phyloP scores from a whole-genome alignment of 192 early-diverging fungal genomes.

The Dissophora globulifera region DNA sequence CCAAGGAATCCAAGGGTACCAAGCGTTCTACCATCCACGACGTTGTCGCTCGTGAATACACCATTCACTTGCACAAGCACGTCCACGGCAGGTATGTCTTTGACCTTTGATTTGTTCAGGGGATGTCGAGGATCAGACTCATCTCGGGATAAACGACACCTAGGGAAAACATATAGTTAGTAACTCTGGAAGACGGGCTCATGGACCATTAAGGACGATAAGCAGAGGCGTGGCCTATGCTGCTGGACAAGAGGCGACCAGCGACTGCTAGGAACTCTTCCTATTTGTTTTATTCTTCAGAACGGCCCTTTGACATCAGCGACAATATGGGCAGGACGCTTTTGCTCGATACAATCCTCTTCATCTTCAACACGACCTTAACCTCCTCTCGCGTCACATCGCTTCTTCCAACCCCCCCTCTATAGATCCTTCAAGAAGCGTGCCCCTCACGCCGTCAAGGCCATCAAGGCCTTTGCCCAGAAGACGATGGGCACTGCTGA shows the following conservation, averaged over 20 bases:
- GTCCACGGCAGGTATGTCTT: conserved; percentile 75
- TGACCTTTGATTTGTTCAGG: not conserved
- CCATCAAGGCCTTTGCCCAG: conserved; percentile 89
- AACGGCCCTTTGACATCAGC: too few relatives aligned
- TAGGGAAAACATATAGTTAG: too few relatives aligned
- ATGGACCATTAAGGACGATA: not conserved
- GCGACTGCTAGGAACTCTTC: not conserved
- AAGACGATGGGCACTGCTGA: conserved; percentile 96
- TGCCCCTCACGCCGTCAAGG: conserved; percentile 95
- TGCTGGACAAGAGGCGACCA: not conserved
- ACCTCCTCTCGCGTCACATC: not conserved
- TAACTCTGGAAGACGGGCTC: too few relatives aligned
- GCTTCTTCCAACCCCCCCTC: too few relatives aligned
- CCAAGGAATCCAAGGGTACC: conserved; percentile 77
- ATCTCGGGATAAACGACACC: not conserved
- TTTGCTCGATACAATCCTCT: too few relatives aligned
- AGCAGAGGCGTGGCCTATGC: too few relatives aligned
- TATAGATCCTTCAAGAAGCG: conserved; percentile 95
- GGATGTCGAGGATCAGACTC: not conserved
- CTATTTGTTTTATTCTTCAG: too few relatives aligned
- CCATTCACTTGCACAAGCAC: conserved; percentile 98
- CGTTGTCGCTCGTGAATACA: conserved; percentile 98
- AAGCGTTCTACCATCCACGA: conserved; percentile 86
- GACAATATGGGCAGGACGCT: too few relatives aligned
- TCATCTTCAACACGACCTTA: too few relatives aligned